Percentiles rank a stretch among this genome's conserved stretches.
These are phyloP conservation scores for Eucalyptus albens DNA, from an alignment of 345 rosid genomes.

Conservation along the genomic window DNA sequence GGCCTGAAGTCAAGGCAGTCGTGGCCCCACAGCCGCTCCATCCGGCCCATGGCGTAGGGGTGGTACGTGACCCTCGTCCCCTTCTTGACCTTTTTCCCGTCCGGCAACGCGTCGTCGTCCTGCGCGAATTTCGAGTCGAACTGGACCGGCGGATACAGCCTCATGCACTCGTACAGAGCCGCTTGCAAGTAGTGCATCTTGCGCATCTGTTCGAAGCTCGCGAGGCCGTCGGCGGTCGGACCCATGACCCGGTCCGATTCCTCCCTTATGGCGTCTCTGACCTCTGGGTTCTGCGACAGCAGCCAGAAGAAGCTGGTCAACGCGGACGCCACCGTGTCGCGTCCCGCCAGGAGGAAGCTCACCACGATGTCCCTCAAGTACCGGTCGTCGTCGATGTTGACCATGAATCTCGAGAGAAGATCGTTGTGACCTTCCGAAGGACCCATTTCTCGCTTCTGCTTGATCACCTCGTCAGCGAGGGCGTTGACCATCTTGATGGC, in stretches of 20 bases:
- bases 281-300: constrained; percentile 28
- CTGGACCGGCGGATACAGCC: constrained; percentile 70
- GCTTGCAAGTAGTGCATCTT: constrained; percentile 56
- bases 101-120: constrained; percentile 54
- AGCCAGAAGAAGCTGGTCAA: constrained; percentile 59
- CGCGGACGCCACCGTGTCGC: constrained; percentile 68
- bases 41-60: constrained; percentile 57
- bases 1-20: constrained; percentile 36
- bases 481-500: constrained; percentile 31
- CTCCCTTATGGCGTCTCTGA: constrained; percentile 28
- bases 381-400: constrained; percentile 28
- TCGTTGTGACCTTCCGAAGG: constrained; percentile 11
- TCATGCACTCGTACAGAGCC: constrained; percentile 43
- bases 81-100: constrained; percentile 23
- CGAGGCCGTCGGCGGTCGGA: constrained; percentile 1
- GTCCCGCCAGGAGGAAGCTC: constrained; percentile 64
- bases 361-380: constrained; percentile 56
- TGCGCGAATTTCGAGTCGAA: constrained; percentile 58
- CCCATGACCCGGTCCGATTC: constrained; percentile 35
- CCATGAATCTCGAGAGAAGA: constrained; percentile 60
- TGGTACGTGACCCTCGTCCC: constrained; percentile 54
- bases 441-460: constrained; percentile 21
- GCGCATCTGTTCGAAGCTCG: constrained; percentile 17
- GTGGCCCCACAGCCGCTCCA: constrained; percentile 40
- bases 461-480: constrained; percentile 31